Evolutionary conservation across 306 rosid species (phyloP).

Genomic region (Calophaca sinica): DNA sequence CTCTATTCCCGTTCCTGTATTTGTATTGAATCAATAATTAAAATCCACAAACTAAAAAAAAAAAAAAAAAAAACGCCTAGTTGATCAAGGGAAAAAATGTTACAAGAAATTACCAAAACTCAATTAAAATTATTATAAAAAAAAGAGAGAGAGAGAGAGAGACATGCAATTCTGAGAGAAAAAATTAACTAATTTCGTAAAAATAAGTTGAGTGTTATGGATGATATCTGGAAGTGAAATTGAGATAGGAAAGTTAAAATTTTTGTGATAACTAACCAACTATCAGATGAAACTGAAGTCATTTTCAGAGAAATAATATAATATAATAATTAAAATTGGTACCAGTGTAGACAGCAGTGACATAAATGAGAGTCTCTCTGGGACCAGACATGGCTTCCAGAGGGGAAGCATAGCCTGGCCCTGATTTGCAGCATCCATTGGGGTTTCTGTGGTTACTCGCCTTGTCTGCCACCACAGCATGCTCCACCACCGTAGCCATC

Average conservation of each 20-base stretch:
- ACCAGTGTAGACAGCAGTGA: constrained; percentile 83
- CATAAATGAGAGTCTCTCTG: constrained; percentile 76
- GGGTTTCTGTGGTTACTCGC: not conserved
- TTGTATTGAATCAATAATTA: not conserved
- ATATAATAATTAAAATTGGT: not conserved
- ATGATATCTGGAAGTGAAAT: too few relatives aligned
- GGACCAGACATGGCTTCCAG: constrained; percentile 89
- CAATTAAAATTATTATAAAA: not conserved
- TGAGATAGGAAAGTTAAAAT: too few relatives aligned
- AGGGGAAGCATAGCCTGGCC: constrained; percentile 90
- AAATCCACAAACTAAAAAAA: not conserved
- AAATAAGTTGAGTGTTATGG: too few relatives aligned
- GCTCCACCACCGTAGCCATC: constrained; percentile 26
- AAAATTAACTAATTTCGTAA: too few relatives aligned
- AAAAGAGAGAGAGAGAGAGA: not conserved
- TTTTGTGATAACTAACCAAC: too few relatives aligned
- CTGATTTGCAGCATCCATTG: constrained; percentile 62
- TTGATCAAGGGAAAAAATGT: too few relatives aligned
- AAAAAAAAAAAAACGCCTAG: not conserved
- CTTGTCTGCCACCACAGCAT: not conserved
- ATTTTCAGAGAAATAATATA: too few relatives aligned
- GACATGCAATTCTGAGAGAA: not conserved
- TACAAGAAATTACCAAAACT: not conserved
- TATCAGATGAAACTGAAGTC: too few relatives aligned
- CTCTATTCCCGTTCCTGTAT: constrained; percentile 82